Base-by-base conservation (phyloP, 768 basidiomycete species). In the Lactifluus echinatus region DNA sequence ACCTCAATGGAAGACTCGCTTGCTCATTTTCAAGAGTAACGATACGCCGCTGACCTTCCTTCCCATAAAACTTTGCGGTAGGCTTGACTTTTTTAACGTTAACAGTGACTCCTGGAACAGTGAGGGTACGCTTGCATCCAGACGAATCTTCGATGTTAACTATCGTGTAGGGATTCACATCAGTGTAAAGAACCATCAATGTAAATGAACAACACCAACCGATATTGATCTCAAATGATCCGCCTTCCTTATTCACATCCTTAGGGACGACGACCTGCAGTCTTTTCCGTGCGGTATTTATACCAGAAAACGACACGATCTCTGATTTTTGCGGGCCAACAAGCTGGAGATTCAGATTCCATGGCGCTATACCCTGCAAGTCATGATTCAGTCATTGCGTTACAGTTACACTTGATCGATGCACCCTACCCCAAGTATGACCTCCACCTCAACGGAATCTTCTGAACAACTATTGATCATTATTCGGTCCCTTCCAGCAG, bases 51-150 rank as follows among this genome's bases (percentile, higher is more conserved):
- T 78, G 76, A 50, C 75, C 74, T 11, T 75, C 74, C 62, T 78
- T 79, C 33, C 85, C 84, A 65, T 93, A 93, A 70, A 96, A 95
- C 69, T 83, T 83, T 21, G 77, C 93, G 0, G 90, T 93, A 8
- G 95, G 92, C 88, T 94, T 52, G 47, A 90, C 91, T 76, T 87
- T 83, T 15, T 85, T 81, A 21, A 99, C 93, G 64, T 89, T 90
- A 49, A 95, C 90, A 7, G 82, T 78, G 33, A 95, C 71, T 2
- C 87, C 88, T n/a, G 85, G 83, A 0, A 84, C 84, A 8, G 82
- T 79, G 15, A 97, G 71, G 8, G 83, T 66, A 24, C 89, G 79
- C 65, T 84, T 86, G 72, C 96, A 97, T 28, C 87, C 87, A 66
- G 91, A 90, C 4, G 82, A 81, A 72, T 98, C 96, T 67, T 88